A percentile compares a stretch with the other conserved stretches of the same genome.
phyloP scores from a whole-genome alignment of 1,284 basidiomycete species.

The Phylloboletellus chloephorus region DNA sequence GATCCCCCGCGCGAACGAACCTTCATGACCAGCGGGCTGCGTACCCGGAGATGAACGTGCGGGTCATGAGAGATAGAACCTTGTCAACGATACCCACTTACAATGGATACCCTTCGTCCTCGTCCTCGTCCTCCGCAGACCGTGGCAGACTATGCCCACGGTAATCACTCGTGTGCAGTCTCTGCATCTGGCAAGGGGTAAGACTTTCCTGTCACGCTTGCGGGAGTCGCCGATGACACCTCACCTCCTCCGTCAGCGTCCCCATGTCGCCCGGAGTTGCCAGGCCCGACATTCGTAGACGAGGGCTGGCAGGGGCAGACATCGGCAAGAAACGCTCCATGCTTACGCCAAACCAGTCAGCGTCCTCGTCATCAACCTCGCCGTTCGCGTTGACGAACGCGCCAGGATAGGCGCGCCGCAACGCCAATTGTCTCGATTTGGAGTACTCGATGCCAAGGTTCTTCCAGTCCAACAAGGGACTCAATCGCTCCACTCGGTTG shows the following conservation, averaged over 20 bases:
- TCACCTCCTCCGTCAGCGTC: slow-evolving; percentile 87
- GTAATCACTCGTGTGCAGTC: slow-evolving; percentile 83
- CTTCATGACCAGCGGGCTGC: slow-evolving; percentile 86
- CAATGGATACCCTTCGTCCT: slow-evolving; percentile 91
- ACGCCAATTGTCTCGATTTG: slow-evolving; percentile 89
- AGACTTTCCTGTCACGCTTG: background rate
- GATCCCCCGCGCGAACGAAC: slow-evolving; percentile 83
- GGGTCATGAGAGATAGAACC: slow-evolving; percentile 16
- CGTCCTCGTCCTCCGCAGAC: slow-evolving; percentile 75
- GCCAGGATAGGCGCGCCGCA: slow-evolving; percentile 93
- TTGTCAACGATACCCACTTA: slow-evolving; percentile 35
- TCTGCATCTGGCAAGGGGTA: slow-evolving; percentile 67
- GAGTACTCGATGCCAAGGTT: slow-evolving; percentile 95
- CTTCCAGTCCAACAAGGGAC: slow-evolving; percentile 96
- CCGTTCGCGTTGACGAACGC: slow-evolving; percentile 64
- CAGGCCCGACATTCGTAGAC: slow-evolving; percentile 62
- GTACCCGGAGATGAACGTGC: slow-evolving; percentile 9
- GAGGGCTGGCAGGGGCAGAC: slow-evolving; percentile 84
- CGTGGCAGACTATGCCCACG: slow-evolving; percentile 70
- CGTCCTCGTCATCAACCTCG: slow-evolving; percentile 49
- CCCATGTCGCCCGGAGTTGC: slow-evolving; percentile 91
- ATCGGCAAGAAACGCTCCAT: slow-evolving; percentile 66
- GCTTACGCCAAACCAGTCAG: slow-evolving; percentile 38
- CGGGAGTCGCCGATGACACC: slow-evolving; percentile 17
- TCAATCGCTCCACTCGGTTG: slow-evolving; percentile 92